These are phyloP conservation scores for Flagelloscypha sp. DNA, from an alignment of 768 basidiomycete species.

Conservation along the genomic window DNA sequence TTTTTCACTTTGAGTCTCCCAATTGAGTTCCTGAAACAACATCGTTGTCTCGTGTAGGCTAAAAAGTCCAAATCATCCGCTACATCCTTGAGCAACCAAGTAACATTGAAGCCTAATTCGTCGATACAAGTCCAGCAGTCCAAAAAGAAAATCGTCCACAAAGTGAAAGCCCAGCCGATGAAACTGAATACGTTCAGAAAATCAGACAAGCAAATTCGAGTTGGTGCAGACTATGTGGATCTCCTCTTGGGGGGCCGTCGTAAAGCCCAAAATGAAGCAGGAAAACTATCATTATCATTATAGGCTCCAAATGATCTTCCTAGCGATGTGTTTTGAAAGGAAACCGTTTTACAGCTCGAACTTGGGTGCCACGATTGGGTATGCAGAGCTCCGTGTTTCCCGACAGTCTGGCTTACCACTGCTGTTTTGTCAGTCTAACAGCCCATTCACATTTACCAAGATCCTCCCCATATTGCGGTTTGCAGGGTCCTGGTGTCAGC, in stretches of 20 bases:
- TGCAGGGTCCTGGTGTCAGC: no score
- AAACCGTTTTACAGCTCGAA: no score
- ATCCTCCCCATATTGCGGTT: no score
- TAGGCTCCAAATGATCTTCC: no score
- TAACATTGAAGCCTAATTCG: background rate
- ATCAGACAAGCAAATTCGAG: slow-evolving; percentile 42
- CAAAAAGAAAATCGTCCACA: slow-evolving; percentile 2
- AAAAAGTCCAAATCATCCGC: slow-evolving; percentile 30
- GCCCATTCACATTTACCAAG: no score
- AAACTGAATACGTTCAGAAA: slow-evolving; percentile 13
- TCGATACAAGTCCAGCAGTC: slow-evolving; percentile 1
- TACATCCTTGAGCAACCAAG: slow-evolving; percentile 9
- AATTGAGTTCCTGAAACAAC: slow-evolving; percentile 1
- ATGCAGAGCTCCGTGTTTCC: no score
- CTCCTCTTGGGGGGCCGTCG: slow-evolving; percentile 64
- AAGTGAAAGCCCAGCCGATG: background rate
- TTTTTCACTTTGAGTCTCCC: background rate
- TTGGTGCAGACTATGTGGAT: slow-evolving; percentile 70
- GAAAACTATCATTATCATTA: slow-evolving; percentile 37
- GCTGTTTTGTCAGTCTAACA: no score
- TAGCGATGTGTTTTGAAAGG: no score
- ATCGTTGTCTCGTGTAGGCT: slow-evolving; percentile 14
- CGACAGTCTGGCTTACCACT: no score
- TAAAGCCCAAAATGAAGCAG: slow-evolving; percentile 58
- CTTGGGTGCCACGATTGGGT: no score